Evolutionary conservation across 192 early-diverging fungal species (phyloP).

Genomic region (Coemansia sp.): DNA sequence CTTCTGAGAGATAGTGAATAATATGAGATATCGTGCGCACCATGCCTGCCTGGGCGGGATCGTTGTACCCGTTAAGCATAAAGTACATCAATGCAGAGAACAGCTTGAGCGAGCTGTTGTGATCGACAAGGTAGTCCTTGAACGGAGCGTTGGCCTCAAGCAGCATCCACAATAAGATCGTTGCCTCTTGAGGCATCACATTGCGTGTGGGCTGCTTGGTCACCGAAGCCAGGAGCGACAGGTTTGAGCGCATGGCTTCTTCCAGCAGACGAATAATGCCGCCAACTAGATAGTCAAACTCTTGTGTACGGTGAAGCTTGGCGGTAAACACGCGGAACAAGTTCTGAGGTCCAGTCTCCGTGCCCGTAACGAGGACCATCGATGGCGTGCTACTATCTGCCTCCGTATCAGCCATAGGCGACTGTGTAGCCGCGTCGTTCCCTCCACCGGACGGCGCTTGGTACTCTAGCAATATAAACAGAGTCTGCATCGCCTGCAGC

Average conservation of each 20-base stretch:
- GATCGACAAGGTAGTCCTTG: conserved; percentile 50
- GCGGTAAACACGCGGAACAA: conserved; percentile 79
- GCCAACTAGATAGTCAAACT: conserved; percentile 80
- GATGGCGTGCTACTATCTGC: conserved; percentile 36
- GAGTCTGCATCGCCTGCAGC: conserved; percentile 67
- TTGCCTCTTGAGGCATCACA: conserved; percentile 64
- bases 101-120: conserved; percentile 48
- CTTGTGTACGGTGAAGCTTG: conserved; percentile 80
- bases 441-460: conserved; percentile 46
- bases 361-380: conserved; percentile 39
- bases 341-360: conserved; percentile 61
- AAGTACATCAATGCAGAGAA: conserved; percentile 53
- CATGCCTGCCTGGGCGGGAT: conserved; percentile 63
- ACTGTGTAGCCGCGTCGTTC: background rate
- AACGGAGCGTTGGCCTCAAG: conserved; percentile 73
- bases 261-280: conserved; percentile 82
- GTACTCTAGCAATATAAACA: conserved; percentile 72
- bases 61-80: conserved; percentile 50
- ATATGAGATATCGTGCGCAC: conserved; percentile 67
- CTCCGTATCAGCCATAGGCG: conserved; percentile 3
- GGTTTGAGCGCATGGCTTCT: conserved; percentile 68
- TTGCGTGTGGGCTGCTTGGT: conserved; percentile 37
- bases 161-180: conserved; percentile 87
- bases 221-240: conserved; percentile 49
- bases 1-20: conserved; percentile 60